phyloP scores from a whole-genome alignment of 441 rosid genomes.

The Gossypium gossypioides region DNA sequence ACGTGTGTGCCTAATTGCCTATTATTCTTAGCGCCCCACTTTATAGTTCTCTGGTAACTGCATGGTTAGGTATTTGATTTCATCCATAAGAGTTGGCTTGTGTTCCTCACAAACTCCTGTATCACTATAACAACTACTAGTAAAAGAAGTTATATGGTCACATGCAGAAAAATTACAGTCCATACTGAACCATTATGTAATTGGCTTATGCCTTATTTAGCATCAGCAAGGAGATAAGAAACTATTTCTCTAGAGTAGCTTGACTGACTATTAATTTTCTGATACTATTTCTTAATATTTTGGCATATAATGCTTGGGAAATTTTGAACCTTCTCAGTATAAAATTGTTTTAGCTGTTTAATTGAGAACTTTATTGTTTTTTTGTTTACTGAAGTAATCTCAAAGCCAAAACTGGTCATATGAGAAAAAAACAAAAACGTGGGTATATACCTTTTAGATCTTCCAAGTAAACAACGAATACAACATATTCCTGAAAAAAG shows the following conservation, averaged over 20 bases:
- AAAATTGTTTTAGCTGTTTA: neutral
- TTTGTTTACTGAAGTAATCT: too few species aligned
- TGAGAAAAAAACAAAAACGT: neutral
- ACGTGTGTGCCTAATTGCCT: constrained; percentile 24
- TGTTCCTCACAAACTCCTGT: neutral
- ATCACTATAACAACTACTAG: neutral
- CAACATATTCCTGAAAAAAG: neutral
- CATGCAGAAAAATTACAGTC: neutral
- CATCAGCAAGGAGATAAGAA: neutral
- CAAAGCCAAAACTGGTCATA: neutral
- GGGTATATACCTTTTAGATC: neutral
- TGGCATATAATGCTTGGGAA: neutral
- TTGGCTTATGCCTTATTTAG: neutral
- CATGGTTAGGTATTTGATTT: neutral
- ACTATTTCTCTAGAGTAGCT: neutral
- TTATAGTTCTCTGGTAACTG: neutral
- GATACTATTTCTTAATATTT: neutral
- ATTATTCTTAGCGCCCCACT: neutral
- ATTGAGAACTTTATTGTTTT: too few species aligned
- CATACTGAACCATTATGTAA: neutral
- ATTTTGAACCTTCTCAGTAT: neutral
- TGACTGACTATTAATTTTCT: neutral
- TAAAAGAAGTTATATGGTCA: neutral
- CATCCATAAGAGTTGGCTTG: neutral
- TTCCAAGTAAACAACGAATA: neutral